Evolutionary conservation across 2,329 filamentous ascomycete species (phyloP).

Genomic region (Verticillium tricorpus): DNA sequence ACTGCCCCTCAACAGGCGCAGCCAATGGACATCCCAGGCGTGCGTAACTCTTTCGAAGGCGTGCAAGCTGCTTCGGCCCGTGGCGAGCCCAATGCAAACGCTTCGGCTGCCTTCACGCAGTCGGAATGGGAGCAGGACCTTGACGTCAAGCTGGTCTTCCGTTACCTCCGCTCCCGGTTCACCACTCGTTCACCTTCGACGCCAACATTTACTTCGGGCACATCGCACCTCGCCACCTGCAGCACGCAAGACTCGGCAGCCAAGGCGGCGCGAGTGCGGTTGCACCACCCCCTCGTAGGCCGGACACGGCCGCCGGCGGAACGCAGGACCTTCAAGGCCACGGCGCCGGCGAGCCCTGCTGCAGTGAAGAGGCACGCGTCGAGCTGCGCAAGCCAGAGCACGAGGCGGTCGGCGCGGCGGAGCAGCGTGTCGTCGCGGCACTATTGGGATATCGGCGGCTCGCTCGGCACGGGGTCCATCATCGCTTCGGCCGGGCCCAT

Average conservation of each 20-base stretch:
- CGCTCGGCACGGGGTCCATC: constrained; percentile 69
- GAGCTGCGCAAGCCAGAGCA: constrained; percentile 86
- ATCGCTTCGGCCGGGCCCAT: constrained; percentile 63
- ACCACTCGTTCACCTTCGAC: constrained; percentile 42
- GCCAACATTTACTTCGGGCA: constrained; percentile 36
- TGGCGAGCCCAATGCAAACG: constrained; percentile 5
- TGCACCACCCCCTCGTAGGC: constrained; percentile 82
- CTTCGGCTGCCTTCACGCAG: constrained; percentile 44
- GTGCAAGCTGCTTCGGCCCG: constrained; percentile 2
- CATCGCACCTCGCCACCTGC: constrained; percentile 42
- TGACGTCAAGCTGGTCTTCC: constrained; percentile 87
- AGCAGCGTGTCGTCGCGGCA: constrained; percentile 73
- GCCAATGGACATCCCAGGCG: constrained; percentile 30
- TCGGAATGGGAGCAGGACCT: constrained; percentile 94
- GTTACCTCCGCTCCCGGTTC: constrained; percentile 76
- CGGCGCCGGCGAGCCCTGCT: constrained; percentile 43
- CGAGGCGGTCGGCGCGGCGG: constrained; percentile 63
- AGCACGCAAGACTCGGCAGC: constrained; percentile 63
- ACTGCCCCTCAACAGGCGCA: constrained; percentile 34
- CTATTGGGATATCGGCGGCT: constrained; percentile 89
- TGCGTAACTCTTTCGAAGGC: constrained; percentile 14
- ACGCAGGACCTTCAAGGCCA: constrained; percentile 53
- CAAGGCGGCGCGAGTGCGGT: constrained; percentile 77
- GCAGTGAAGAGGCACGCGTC: constrained; percentile 42
- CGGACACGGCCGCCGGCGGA: constrained; percentile 46